Conservation (phyloP, 257 asterid species). For the Scutellaria minor region DNA sequence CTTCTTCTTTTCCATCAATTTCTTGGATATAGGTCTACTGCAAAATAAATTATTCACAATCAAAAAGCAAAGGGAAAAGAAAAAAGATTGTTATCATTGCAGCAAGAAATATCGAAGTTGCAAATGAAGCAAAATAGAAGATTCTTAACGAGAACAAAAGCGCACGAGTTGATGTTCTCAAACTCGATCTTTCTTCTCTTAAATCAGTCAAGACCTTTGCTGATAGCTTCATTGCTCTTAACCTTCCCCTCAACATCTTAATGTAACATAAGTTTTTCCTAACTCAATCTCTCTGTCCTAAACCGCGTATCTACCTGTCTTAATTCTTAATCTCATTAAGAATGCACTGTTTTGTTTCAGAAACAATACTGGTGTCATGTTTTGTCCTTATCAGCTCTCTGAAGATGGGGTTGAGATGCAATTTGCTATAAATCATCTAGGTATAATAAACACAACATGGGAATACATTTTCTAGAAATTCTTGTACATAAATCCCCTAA, state of each 20-base stretch:
- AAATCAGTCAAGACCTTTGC: constrained; percentile 67
- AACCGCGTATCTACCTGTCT: neutral
- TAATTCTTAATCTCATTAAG: neutral
- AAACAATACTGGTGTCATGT: constrained; percentile 96
- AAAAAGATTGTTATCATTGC: constrained; percentile 82
- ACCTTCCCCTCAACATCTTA: constrained; percentile 85
- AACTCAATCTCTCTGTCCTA: neutral
- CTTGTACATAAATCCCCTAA: constrained; percentile 5
- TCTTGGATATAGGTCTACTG: too few species aligned
- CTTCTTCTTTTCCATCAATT: too few species aligned
- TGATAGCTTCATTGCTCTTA: constrained; percentile 59
- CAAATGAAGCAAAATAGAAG: constrained; percentile 64
- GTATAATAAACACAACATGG: too few species aligned
- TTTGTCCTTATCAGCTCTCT: constrained; percentile 80
- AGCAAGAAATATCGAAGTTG: constrained; percentile 78
- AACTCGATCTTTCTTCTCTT: constrained; percentile 76
- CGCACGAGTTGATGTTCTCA: constrained; percentile 68
- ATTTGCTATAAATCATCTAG: too few species aligned
- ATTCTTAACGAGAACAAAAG: constrained; percentile 50
- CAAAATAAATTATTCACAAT: too few species aligned
- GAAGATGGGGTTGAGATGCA: too few species aligned
- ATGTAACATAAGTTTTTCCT: constrained; percentile 45
- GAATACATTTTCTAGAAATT: neutral
- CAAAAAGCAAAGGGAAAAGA: too few species aligned
- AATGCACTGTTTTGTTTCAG: constrained; percentile 44